These are phyloP conservation scores for Arctostaphylos glauca DNA, from an alignment of 148 eudicot species.

Conservation along the genomic window DNA sequence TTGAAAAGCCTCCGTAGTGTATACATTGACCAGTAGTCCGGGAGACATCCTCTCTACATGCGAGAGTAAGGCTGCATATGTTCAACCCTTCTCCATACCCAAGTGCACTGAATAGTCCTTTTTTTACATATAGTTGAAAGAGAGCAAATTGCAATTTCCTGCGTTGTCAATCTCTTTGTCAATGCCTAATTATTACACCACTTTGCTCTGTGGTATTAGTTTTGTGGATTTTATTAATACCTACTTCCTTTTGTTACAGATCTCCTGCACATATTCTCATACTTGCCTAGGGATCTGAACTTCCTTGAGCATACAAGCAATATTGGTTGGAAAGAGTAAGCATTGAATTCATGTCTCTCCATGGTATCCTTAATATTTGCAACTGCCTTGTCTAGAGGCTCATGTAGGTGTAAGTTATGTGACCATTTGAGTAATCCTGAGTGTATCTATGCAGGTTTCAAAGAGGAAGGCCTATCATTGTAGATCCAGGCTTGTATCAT, in stretches of 20 bases:
- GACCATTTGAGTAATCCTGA: not conserved
- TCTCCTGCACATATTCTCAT: slow-evolving; percentile 92
- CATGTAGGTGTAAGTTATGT: not conserved
- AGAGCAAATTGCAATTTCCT: not conserved
- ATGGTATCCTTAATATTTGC: not conserved
- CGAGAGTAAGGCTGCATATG: too few relatives aligned
- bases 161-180: not conserved
- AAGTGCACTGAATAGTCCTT: too few relatives aligned
- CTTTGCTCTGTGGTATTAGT: not conserved
- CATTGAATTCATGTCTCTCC: slow-evolving; percentile 12
- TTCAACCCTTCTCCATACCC: too few relatives aligned
- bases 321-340: slow-evolving; percentile 97
- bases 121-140: too few relatives aligned
- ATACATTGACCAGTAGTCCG: not conserved
- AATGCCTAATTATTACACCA: not conserved
- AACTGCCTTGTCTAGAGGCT: slow-evolving; percentile 5
- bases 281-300: slow-evolving; percentile 88
- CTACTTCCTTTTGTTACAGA: slow-evolving; percentile 42
- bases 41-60: too few relatives aligned
- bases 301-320: slow-evolving; percentile 90
- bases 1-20: not conserved
- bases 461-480: slow-evolving; percentile 83
- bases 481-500: slow-evolving; percentile 94
- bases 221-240: not conserved
- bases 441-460: slow-evolving; percentile 50